Base-by-base conservation (phyloP, 345 rosid genomes). In the Aquilaria malaccensis region DNA sequence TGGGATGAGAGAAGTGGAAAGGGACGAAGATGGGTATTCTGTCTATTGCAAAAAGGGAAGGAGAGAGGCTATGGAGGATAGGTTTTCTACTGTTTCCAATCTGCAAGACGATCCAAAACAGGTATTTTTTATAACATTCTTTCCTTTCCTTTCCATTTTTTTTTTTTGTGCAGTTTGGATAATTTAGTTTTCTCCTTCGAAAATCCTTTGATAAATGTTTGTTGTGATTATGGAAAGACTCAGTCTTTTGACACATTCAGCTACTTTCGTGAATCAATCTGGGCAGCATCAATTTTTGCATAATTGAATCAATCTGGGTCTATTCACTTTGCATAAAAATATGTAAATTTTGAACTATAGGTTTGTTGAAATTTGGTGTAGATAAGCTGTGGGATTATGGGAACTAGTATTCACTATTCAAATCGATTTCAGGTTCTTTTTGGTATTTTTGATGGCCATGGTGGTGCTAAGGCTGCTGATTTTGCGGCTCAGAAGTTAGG, bases 361-460 rank as follows among this genome's bases (percentile, higher is more conserved):
- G n/a, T 46, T 55, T 2, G 43, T 37, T 37, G 43, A 9, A 37
- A 37, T 37, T 37, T 37, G 43, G 43, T 37, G 43, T 37, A 37
- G 7, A 2, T 37, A 37, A 37, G 15, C 50, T 7, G 52, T 2
- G 47, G 41, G 41, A 11, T 22, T 22, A 22, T 2, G 10, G 2
- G 58, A 30, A 11, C 43, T 66, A 32, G 57, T 49, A 12, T 58
- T 37, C 7, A 55, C 15, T 43, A 41, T 46, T 14, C 7, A 15
- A 10, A 7, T 11, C 1, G 30, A 41, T 14, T 67, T 60, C 73
- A 92, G 91, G 95, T 89, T 33, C 60, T 89, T 30, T 93, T 85
- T 69, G 96, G 97, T 59, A 76, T 93, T 22, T 93, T 79, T 55
- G 98, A 93, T 65, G 98, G 98, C 63, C 98, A 93, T 54, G 96